These are phyloP conservation scores for Sedum album DNA, from an alignment of 164 flowering plant species.

Conservation along the genomic window DNA sequence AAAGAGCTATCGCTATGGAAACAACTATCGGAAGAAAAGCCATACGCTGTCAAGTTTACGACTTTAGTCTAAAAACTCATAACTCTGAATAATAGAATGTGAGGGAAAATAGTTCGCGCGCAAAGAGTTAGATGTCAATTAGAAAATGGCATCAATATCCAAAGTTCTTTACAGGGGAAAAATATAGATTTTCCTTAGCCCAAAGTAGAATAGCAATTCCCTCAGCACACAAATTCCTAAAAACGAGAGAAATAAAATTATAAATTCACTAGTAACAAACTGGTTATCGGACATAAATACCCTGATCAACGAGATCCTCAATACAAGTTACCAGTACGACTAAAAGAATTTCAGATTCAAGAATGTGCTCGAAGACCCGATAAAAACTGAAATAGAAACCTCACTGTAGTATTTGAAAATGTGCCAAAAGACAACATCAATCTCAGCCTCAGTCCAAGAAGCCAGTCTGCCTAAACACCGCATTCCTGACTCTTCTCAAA, in stretches of 20 bases:
- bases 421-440: not conserved
- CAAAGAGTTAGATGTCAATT: not conserved
- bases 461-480: too few species aligned
- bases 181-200: too few species aligned
- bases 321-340: not conserved
- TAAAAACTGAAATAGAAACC: too few species aligned
- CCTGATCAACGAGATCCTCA: not conserved
- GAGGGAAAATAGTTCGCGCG: not conserved
- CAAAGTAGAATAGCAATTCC: too few species aligned
- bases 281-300: not conserved
- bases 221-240: too few species aligned
- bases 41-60: not conserved
- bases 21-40: not conserved
- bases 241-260: too few species aligned
- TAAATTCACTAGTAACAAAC: too few species aligned
- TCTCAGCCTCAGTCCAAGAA: constrained; percentile 39
- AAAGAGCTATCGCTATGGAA: not conserved
- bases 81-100: not conserved
- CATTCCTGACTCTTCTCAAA: too few species aligned
- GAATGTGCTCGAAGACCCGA: not conserved
- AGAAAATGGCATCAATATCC: not conserved
- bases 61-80: not conserved
- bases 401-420: not conserved
- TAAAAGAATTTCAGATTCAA: not conserved
- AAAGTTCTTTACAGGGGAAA: not conserved